Conservation (phyloP, 2,329 filamentous ascomycete genomes). For the Claviceps cyperi region DNA sequence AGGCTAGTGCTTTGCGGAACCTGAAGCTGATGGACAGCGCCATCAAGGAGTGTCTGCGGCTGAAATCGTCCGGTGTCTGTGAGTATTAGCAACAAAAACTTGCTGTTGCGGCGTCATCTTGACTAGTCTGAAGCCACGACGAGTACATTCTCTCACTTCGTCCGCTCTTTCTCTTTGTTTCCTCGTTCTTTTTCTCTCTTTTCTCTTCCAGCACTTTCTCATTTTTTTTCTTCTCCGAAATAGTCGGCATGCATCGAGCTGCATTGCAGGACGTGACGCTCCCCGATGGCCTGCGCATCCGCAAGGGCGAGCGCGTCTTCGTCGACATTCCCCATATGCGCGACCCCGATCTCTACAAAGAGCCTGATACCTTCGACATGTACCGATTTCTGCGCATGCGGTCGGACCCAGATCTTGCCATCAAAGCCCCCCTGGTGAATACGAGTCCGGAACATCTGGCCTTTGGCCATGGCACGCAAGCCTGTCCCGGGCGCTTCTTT, state of each 20-base stretch:
- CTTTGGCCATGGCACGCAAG: slow-evolving; percentile 6
- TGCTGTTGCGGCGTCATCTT: neutral
- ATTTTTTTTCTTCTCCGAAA: neutral
- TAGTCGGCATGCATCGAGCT: slow-evolving; percentile 7
- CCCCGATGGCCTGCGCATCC: slow-evolving; percentile 2
- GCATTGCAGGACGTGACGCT: slow-evolving; percentile 5
- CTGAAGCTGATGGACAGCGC: slow-evolving; percentile 7
- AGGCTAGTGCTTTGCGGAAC: slow-evolving; percentile 5
- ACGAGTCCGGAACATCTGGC: slow-evolving; percentile 7
- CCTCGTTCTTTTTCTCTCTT: neutral
- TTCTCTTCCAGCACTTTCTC: neutral
- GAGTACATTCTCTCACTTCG: too few species aligned
- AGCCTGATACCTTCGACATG: slow-evolving; percentile 5
- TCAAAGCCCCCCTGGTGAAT: slow-evolving; percentile 5
- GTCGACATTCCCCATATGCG: slow-evolving; percentile 7
- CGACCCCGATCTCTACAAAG: slow-evolving; percentile 4
- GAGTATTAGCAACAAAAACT: neutral
- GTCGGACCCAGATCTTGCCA: slow-evolving; percentile 2
- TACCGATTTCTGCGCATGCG: slow-evolving; percentile 7
- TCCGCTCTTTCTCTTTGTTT: neutral
- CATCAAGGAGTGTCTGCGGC: slow-evolving; percentile 6
- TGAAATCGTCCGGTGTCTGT: slow-evolving; percentile 7
- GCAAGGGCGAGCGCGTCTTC: slow-evolving; percentile 6
- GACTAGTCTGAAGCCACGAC: too few species aligned
- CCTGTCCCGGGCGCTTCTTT: slow-evolving; percentile 7